phyloP scores from a whole-genome alignment of 2,329 filamentous ascomycete species.

The Phialemonium atrogriseum region DNA sequence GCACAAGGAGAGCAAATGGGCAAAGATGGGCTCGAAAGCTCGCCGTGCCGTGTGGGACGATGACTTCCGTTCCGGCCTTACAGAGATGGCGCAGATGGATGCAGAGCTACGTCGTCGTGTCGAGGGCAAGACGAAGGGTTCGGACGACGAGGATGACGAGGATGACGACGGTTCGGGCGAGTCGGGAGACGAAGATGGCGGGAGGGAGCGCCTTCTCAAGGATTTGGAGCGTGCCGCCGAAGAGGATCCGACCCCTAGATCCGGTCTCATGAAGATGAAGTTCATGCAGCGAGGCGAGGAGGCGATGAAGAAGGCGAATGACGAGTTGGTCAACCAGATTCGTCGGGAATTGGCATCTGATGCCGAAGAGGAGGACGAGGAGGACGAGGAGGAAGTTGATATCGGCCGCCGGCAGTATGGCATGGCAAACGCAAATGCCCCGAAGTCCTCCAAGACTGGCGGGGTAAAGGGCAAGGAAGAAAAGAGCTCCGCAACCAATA shows the following conservation, averaged over 20 bases:
- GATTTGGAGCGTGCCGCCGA: conserved; percentile 36
- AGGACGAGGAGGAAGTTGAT: conserved; percentile 43
- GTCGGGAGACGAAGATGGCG: conserved; percentile 46
- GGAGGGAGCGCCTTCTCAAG: conserved; percentile 38
- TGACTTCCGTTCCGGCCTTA: conserved; percentile 67
- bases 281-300: conserved; percentile 93
- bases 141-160: conserved; percentile 23
- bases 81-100: conserved; percentile 73
- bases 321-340: conserved; percentile 63
- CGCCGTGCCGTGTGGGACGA: conserved; percentile 85
- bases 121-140: conserved; percentile 50
- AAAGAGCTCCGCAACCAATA: conserved; percentile 17
- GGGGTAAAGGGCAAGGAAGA: too few species aligned
- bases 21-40: conserved; percentile 71
- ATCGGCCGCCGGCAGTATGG: conserved; percentile 67
- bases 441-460: conserved; percentile 21
- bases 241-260: conserved; percentile 44
- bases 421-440: conserved; percentile 25
- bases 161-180: conserved; percentile 44
- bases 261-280: conserved; percentile 72
- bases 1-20: conserved; percentile 87
- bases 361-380: conserved; percentile 37
- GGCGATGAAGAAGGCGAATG: conserved; percentile 68
- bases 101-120: conserved; percentile 76
- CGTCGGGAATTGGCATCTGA: conserved; percentile 63